A percentile compares a stretch with the other conserved stretches of the same genome.
Conservation (phyloP, 2,329 filamentous ascomycete species). For the Pseudogymnoascus sp. region DNA sequence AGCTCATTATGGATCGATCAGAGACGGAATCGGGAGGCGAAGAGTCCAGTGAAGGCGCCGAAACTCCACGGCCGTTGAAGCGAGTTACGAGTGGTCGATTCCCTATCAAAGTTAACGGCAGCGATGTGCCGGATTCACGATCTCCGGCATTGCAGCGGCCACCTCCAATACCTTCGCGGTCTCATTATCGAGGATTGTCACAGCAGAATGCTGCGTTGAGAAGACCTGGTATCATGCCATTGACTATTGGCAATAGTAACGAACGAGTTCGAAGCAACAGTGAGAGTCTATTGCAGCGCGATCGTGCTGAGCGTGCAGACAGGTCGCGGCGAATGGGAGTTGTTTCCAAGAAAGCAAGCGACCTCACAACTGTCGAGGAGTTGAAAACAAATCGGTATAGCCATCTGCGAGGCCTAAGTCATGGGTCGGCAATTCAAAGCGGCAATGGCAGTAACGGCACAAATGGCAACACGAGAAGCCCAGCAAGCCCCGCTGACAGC, state of each 20-base stretch:
- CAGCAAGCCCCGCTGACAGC: conserved; percentile 54
- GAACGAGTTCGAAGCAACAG: conserved; percentile 63
- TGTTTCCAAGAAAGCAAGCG: conserved; percentile 52
- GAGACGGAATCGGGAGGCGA: conserved; percentile 53
- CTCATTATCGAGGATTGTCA: conserved; percentile 71
- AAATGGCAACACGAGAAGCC: conserved; percentile 35
- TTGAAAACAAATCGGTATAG: conserved; percentile 57
- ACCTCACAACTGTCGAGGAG: conserved; percentile 58
- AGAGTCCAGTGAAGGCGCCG: conserved; percentile 65
- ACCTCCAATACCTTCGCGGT: conserved; percentile 72
- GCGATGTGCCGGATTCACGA: conserved; percentile 59
- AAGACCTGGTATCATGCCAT: conserved; percentile 66
- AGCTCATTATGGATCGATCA: conserved; percentile 41
- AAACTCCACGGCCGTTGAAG: conserved; percentile 67
- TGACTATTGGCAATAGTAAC: conserved; percentile 60
- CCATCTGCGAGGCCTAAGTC: conserved; percentile 60
- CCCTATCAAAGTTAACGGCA: conserved; percentile 66
- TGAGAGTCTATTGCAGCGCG: conserved; percentile 49
- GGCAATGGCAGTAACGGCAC: conserved; percentile 24
- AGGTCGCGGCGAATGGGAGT: conserved; percentile 59
- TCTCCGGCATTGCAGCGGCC: conserved; percentile 62
- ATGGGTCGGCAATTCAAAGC: conserved; percentile 61
- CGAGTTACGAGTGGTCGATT: conserved; percentile 59
- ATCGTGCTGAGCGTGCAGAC: conserved; percentile 42
- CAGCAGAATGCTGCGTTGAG: conserved; percentile 58